Evolutionary conservation across 768 basidiomycete genomes (phyloP).

Genomic region (Chalciporus sphaerocephalus): DNA sequence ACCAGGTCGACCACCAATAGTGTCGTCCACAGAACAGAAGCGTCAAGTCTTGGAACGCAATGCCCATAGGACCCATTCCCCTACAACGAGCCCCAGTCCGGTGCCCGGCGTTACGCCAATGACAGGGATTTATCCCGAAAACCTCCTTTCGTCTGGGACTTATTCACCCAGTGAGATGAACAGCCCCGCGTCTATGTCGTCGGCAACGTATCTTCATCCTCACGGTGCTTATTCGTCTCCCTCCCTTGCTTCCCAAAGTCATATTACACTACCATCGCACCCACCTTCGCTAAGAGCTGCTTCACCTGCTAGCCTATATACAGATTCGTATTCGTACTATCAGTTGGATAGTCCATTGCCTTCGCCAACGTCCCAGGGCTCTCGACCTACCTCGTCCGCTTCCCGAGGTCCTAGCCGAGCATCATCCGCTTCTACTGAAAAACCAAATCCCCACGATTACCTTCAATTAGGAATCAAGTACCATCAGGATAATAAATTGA

Average conservation of each 20-base stretch:
- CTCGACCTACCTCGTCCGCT: slow-evolving; percentile 13
- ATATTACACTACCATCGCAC: slow-evolving; percentile 24
- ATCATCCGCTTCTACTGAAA: slow-evolving; percentile 18
- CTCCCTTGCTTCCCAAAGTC: slow-evolving; percentile 5
- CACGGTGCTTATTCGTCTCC: slow-evolving; percentile 14
- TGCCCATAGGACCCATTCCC: slow-evolving; percentile 36
- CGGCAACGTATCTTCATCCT: slow-evolving; percentile 19
- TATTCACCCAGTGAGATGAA: neutral
- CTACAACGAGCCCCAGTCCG: slow-evolving; percentile 15
- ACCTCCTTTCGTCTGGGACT: neutral
- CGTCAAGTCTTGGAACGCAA: slow-evolving; percentile 56
- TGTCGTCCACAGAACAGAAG: slow-evolving; percentile 38
- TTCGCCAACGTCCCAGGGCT: slow-evolving; percentile 36
- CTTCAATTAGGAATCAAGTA: slow-evolving; percentile 73
- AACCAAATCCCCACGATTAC: slow-evolving; percentile 56
- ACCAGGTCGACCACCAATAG: slow-evolving; percentile 47
- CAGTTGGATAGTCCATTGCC: slow-evolving; percentile 45
- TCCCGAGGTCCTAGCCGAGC: slow-evolving; percentile 16
- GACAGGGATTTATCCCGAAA: slow-evolving; percentile 17
- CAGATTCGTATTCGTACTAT: slow-evolving; percentile 60
- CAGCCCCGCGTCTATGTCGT: neutral
- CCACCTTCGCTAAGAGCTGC: slow-evolving; percentile 35
- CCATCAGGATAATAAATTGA: slow-evolving; percentile 69
- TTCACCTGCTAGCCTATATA: slow-evolving; percentile 49
- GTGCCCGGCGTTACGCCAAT: slow-evolving; percentile 17